Evolutionary conservation across 768 basidiomycete species (phyloP), one percentile per base, ranked within the genome.

Genomic region (Serpula lacrymans): DNA sequence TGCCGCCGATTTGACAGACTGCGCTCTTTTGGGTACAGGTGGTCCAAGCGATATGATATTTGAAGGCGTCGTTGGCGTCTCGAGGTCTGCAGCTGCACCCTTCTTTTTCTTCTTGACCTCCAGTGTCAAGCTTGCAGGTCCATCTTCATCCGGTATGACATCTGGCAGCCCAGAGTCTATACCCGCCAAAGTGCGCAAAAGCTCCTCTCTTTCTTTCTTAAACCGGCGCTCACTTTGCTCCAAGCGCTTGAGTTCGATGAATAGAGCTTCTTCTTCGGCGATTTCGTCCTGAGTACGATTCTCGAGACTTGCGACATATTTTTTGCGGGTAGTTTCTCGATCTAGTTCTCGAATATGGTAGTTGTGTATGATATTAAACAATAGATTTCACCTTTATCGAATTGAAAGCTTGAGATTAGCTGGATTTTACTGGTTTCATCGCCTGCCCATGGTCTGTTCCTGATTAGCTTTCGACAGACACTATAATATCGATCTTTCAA

Each of bases 401-500:
- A 99, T 25, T 78, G 67, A 56, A 88, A 87, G 37, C 75, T 84
- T 10, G 77, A 72, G 27, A 93, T 63, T 13, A 90, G 63, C 30
- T 78, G 74, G 12, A 72, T 69, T 62, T 82, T 91, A 54, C 71
- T 70, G 4, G 75, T 67, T 50, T 91, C 85, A 47, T 95, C 91
- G 8, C 91, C 91, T 23, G 75, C 62, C 74, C 91, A 93, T 13
- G 91, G 89, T 20, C 88, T 70, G 52, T 79, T 88, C 31, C 90
- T 77, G 24, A 97, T 73, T 24, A 98, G 75, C 46, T 87, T 88
- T 21, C 96, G 77, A 58, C 92, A 94, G 13, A 94, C 84, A 36
- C 85, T 82, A 60, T 87, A 97, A 55, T 98, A 98, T 21, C 96
- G 75, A 50, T 92, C 89, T 67, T 97, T 98, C 50, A 98, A 63